Evolutionary conservation across 2,329 filamentous ascomycete genomes (phyloP), one percentile per base, ranked within the genome.

Genomic region (Pseudopyrenochaeta lycopersici): DNA sequence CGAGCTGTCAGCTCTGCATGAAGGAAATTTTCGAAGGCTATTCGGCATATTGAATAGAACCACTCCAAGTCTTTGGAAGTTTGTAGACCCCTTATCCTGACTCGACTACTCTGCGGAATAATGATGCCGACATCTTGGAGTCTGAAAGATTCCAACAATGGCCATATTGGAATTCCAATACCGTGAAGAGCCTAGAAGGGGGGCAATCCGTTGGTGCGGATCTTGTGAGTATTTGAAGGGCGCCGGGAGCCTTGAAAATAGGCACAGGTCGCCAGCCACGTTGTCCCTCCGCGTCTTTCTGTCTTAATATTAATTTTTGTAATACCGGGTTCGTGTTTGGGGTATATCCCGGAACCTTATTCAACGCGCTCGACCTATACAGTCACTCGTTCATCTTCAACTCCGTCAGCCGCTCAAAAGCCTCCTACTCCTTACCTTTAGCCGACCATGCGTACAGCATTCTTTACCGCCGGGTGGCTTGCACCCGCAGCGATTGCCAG

Each of bases 391-490:
- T 55, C 36, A 11, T 46, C 46, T 52, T 52, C 33, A 48, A 49
- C 41, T 54, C 21, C 33, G 7, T 33, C 38, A 42, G 49, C 41
- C 42, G 36, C 47, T 29, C 36, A 43, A 23, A 11, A 18, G 32
- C 29, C 47, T 49, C 46, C 49, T 23, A 18, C 33, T 31, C 29
- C 6, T 38, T 23, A 54, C 17, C 44, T 58, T 56, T 56, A 56
- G 38, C 53, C 60, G 46, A 43, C 46, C 41, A 67, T 68, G 66
- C 64, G 63, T 44, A 55, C 60, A 21, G 44, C 52, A 54, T 29
- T 66, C 42, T 39, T 67, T 21, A 46, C 52, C 29, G 59, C 53
- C 23, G 48, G 33, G n/a, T 61, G 58, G 49, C 48, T 67, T 40
- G 46, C 58, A 11, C 56, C 62, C 42, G 39, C 43, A 33, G 57